Percentiles rank a stretch among this genome's conserved stretches.
Conservation (phyloP, 2,329 filamentous ascomycete genomes). For the Talaromyces islandicus region DNA sequence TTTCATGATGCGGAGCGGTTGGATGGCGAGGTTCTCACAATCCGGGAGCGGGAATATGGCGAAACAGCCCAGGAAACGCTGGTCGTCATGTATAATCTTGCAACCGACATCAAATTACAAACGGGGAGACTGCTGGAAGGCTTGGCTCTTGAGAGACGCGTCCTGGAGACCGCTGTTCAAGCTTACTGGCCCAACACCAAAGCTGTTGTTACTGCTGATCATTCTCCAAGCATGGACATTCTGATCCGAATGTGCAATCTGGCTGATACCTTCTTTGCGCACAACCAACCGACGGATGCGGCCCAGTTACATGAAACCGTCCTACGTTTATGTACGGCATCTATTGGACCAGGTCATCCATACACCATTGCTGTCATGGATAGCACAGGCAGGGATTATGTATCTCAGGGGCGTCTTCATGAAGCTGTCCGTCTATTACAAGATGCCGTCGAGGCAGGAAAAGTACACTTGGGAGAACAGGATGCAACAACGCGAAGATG, state of each 20-base stretch:
- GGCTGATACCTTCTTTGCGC: slow-evolving; percentile 10
- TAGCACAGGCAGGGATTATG: slow-evolving; percentile 12
- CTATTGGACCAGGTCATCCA: slow-evolving; percentile 11
- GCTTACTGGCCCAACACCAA: slow-evolving; percentile 4
- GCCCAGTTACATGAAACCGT: slow-evolving; percentile 10
- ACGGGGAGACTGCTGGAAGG: slow-evolving; percentile 4
- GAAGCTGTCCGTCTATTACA: slow-evolving; percentile 12
- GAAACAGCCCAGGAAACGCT: slow-evolving; percentile 5
- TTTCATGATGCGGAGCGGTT: slow-evolving; percentile 8
- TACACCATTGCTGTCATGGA: slow-evolving; percentile 13
- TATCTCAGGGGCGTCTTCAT: slow-evolving; percentile 9
- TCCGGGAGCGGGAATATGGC: slow-evolving; percentile 7
- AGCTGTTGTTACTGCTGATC: background rate
- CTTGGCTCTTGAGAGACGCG: slow-evolving; percentile 5
- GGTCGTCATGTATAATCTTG: slow-evolving; percentile 7
- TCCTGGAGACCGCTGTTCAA: slow-evolving; percentile 8
- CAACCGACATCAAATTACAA: slow-evolving; percentile 9
- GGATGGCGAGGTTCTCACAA: slow-evolving; percentile 1
- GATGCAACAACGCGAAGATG: slow-evolving; percentile 11
- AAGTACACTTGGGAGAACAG: slow-evolving; percentile 9
- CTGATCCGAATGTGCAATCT: slow-evolving; percentile 10
- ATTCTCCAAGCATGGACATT: slow-evolving; percentile 9
- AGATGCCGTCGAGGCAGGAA: slow-evolving; percentile 12
- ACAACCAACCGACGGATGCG: slow-evolving; percentile 5
- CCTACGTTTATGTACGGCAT: slow-evolving; percentile 9